Evolutionary conservation across 306 rosid species (phyloP), one percentile per base, ranked within the genome.

Genomic region (Datisca glomerata): DNA sequence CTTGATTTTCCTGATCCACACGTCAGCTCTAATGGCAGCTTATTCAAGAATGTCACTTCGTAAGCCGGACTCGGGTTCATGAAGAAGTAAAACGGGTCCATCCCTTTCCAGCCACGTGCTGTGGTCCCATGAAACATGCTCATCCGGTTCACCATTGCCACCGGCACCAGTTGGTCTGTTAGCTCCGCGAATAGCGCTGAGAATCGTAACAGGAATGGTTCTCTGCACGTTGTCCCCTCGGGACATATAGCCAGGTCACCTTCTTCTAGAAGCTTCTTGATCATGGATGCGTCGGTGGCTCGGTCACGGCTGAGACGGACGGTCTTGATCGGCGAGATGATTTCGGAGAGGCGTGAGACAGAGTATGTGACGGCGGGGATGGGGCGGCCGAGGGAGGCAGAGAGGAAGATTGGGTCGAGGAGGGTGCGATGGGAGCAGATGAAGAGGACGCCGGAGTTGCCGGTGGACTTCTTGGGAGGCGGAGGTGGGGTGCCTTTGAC

Each of bases 111-210:
- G 10, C 93, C 94, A 12, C 87, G 40, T 0, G 96, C 89, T 0
- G 94, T 87, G 1, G 93, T 87, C 6, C 96, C 94, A 3, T 87
- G 96, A 21, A 87, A 82, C 96, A 87, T 69, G 52, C 74, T 82
- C 96, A 87, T 82, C 12, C 70, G 42, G 24, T 82, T 87, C 20
- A 77, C 78, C 93, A 87, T 87, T 0, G 93, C 94, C 9, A 87
- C 94, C 0, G 96, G 94, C 3, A 82, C 87, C 0, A 87, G 79
- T n/a, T 87, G 72, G 43, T 82, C 87, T 0, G 85, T 82, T 0
- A 87, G 59, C 49, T 82, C 87, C 0, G 93, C 87, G 18, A 87
- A 87, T 2, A 82, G 24, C 0, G 96, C 93, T 0, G 94, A 82
- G 43, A 87, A 82, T 15, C 96, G 53, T 0, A 81, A 50, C 0